Percentiles rank a stretch among this genome's conserved stretches.
These are phyloP conservation scores for Fusarium sterilihyphosum DNA, from an alignment of 2,329 filamentous ascomycete genomes.

Conservation along the genomic window DNA sequence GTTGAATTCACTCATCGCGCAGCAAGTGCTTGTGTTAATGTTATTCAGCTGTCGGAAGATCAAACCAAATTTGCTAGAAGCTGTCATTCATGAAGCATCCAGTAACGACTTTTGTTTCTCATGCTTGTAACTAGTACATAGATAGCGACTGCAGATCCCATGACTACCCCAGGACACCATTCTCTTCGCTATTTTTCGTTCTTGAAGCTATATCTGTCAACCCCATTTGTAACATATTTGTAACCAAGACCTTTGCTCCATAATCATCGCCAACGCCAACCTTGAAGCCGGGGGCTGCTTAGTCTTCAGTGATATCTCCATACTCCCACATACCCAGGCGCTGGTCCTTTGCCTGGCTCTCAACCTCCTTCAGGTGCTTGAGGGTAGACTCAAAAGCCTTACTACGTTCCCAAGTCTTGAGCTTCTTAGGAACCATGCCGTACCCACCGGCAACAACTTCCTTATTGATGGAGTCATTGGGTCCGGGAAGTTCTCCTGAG, in stretches of 20 bases:
- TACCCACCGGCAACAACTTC: slow-evolving; percentile 85
- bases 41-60: slow-evolving; percentile 16
- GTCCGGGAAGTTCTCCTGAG: slow-evolving; percentile 61
- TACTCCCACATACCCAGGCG: slow-evolving; percentile 97
- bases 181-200: slow-evolving; percentile 20
- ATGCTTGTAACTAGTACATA: slow-evolving; percentile 11
- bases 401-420: slow-evolving; percentile 89
- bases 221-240: slow-evolving; percentile 19
- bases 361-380: slow-evolving; percentile 75
- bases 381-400: slow-evolving; percentile 75
- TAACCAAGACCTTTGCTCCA: slow-evolving; percentile 15
- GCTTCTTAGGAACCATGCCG: slow-evolving; percentile 90
- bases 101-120: slow-evolving; percentile 4
- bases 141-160: background rate
- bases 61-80: background rate
- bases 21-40: slow-evolving; percentile 5
- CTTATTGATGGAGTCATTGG: slow-evolving; percentile 86
- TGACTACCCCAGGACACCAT: slow-evolving; percentile 9
- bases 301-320: slow-evolving; percentile 93
- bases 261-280: background rate
- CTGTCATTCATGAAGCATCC: background rate
- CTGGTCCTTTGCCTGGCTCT: slow-evolving; percentile 81
- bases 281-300: slow-evolving; percentile 42
- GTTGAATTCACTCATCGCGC: background rate
- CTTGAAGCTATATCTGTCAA: slow-evolving; percentile 5